A percentile compares a stretch with the other conserved stretches of the same genome.
phyloP scores from a whole-genome alignment of 2,329 filamentous ascomycete species.

The Neofusicoccum ribis region DNA sequence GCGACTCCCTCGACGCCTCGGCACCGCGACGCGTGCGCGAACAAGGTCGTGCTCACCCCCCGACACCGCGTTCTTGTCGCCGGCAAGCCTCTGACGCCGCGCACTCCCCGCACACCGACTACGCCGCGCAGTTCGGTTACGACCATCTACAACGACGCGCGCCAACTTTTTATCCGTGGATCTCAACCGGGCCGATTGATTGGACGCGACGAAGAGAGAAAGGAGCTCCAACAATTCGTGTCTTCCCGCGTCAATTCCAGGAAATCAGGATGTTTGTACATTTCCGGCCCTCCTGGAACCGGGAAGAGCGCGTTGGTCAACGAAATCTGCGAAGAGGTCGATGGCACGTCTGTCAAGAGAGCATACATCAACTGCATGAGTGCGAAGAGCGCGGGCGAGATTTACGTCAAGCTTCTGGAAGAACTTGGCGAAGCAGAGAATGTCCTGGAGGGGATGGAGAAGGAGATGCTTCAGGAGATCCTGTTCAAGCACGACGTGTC shows the following conservation, averaged over 20 bases:
- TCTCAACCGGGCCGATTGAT: slow-evolving; percentile 73
- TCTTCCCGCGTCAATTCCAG: slow-evolving; percentile 59
- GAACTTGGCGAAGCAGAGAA: slow-evolving; percentile 63
- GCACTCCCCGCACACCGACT: slow-evolving; percentile 73
- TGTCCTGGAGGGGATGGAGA: slow-evolving; percentile 65
- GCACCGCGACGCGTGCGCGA: slow-evolving; percentile 74
- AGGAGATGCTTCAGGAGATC: slow-evolving; percentile 66
- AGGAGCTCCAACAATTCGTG: slow-evolving; percentile 70
- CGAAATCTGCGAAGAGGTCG: slow-evolving; percentile 68
- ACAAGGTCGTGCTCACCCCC: slow-evolving; percentile 72
- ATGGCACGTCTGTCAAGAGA: slow-evolving; percentile 58
- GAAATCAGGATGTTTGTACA: slow-evolving; percentile 81
- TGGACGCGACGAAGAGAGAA: slow-evolving; percentile 70
- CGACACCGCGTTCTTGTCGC: slow-evolving; percentile 78
- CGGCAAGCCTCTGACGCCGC: slow-evolving; percentile 72
- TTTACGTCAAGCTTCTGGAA: slow-evolving; percentile 77
- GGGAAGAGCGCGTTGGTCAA: slow-evolving; percentile 94
- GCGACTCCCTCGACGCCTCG: slow-evolving; percentile 69
- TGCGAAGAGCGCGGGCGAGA: slow-evolving; percentile 81
- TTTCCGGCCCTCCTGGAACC: slow-evolving; percentile 93
- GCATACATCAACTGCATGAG: slow-evolving; percentile 97
- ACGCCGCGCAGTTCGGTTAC: slow-evolving; percentile 66
- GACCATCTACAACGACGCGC: slow-evolving; percentile 82
- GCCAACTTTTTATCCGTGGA: slow-evolving; percentile 82
- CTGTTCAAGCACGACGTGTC: slow-evolving; percentile 64